Evolutionary conservation across 106 monocot species (phyloP).

Genomic region (Dendrobium catenatum): DNA sequence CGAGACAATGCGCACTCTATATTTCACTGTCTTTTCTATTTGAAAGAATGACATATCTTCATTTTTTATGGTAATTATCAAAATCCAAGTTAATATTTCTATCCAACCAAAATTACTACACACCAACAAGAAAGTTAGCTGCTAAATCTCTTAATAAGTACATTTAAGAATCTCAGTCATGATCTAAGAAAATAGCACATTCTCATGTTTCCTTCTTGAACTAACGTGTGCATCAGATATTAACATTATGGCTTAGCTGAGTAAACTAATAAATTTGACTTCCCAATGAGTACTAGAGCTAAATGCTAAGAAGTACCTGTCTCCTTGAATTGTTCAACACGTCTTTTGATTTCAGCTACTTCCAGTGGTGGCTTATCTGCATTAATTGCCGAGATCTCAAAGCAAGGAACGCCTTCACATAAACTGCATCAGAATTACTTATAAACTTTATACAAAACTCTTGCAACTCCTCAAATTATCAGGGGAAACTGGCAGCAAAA

Average conservation of each 20-base stretch:
- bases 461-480: background rate
- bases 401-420: constrained; percentile 67
- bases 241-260: background rate
- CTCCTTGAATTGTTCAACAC: constrained; percentile 77
- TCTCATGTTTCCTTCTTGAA: background rate
- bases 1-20: background rate
- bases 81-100: no score
- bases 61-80: no score
- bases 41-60: no score
- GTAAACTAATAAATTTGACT: background rate
- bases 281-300: background rate
- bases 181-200: background rate
- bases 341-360: constrained; percentile 72
- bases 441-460: background rate
- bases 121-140: no score
- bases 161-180: background rate
- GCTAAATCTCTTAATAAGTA: background rate
- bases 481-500: background rate
- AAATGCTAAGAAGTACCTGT: constrained; percentile 34
- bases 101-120: no score
- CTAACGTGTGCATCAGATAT: background rate
- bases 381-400: constrained; percentile 94
- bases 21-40: no score
- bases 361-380: constrained; percentile 86
- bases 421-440: constrained; percentile 42